phyloP scores from a whole-genome alignment of 164 flowering plant genomes.

The Vitis riparia region DNA sequence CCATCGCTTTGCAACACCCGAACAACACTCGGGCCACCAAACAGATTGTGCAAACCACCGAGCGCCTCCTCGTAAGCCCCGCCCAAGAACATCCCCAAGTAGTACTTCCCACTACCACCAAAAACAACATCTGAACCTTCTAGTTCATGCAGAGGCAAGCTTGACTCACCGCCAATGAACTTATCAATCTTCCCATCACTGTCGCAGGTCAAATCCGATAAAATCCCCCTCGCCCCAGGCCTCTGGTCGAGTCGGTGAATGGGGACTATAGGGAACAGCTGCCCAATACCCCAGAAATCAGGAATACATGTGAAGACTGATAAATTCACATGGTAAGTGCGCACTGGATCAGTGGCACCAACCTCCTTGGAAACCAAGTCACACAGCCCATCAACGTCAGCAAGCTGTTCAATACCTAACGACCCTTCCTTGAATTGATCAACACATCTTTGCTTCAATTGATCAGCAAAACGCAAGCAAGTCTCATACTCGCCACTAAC shows the following conservation, averaged over 20 bases:
- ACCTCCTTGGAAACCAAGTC: conserved; percentile 54
- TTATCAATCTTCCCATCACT: conserved; percentile 94
- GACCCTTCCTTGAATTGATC: conserved; percentile 90
- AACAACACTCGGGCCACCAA: conserved; percentile 96
- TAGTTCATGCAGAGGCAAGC: conserved; percentile 82
- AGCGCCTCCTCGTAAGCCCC: conserved; percentile 99
- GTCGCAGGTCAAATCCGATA: conserved; percentile 95
- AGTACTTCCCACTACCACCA: conserved; percentile 51
- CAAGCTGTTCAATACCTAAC: conserved; percentile 76
- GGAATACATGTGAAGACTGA: conserved; percentile 93
- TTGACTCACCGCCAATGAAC: conserved; percentile 87
- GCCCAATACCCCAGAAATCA: conserved; percentile 95
- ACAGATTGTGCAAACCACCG: conserved; percentile 95
- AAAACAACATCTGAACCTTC: conserved; percentile 26
- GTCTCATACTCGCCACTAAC: conserved; percentile 55
- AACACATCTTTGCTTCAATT: conserved; percentile 74
- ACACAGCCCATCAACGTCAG: conserved; percentile 78
- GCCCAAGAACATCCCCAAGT: conserved; percentile 95
- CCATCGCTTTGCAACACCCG: conserved; percentile 88
- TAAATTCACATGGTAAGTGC: conserved; percentile 84
- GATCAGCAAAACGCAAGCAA: conserved; percentile 65
- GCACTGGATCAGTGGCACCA: conserved; percentile 54
- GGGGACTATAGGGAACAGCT: conserved; percentile 89
- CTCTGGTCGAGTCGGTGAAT: conserved; percentile 76
- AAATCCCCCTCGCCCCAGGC: conserved; percentile 67